These are phyloP conservation scores for Xylaria sp. DNA, from an alignment of 2,329 filamentous ascomycete genomes.

Conservation along the genomic window DNA sequence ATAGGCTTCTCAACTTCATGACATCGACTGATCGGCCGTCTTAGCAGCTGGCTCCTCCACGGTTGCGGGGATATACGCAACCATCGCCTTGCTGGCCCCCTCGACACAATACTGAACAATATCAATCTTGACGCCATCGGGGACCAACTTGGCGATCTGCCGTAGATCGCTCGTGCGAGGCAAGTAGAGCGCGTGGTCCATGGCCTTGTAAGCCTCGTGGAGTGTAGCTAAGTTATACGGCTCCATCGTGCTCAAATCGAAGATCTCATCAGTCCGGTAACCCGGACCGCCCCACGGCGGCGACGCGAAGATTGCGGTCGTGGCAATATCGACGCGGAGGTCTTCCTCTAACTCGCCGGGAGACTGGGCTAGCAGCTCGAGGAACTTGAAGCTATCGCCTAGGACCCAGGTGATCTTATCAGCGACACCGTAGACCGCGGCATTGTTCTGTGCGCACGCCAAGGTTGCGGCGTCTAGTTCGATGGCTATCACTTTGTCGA, in stretches of 20 bases:
- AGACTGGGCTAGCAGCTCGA: slow-evolving; percentile 59
- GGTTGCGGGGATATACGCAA: slow-evolving; percentile 66
- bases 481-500: slow-evolving; percentile 86
- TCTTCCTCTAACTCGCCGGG: slow-evolving; percentile 48
- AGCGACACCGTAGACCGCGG: slow-evolving; percentile 82
- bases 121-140: slow-evolving; percentile 66
- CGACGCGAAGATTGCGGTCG: slow-evolving; percentile 65
- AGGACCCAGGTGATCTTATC: slow-evolving; percentile 83
- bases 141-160: slow-evolving; percentile 74
- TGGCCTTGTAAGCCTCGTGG: slow-evolving; percentile 68
- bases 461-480: slow-evolving; percentile 85
- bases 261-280: slow-evolving; percentile 72
- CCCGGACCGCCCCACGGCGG: slow-evolving; percentile 70
- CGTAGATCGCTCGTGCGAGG: slow-evolving; percentile 86
- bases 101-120: slow-evolving; percentile 93
- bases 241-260: slow-evolving; percentile 86
- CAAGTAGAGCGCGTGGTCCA: slow-evolving; percentile 79
- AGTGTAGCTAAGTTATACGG: slow-evolving; percentile 80
- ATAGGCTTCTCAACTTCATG: slow-evolving; percentile 1
- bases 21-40: slow-evolving; percentile 18
- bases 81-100: slow-evolving; percentile 85
- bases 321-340: slow-evolving; percentile 55
- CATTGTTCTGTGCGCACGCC: slow-evolving; percentile 92
- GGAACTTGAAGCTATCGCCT: slow-evolving; percentile 84
- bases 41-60: slow-evolving; percentile 12